phyloP scores from a whole-genome alignment of 2,329 filamentous ascomycete species.

The Fusarium devonianum region DNA sequence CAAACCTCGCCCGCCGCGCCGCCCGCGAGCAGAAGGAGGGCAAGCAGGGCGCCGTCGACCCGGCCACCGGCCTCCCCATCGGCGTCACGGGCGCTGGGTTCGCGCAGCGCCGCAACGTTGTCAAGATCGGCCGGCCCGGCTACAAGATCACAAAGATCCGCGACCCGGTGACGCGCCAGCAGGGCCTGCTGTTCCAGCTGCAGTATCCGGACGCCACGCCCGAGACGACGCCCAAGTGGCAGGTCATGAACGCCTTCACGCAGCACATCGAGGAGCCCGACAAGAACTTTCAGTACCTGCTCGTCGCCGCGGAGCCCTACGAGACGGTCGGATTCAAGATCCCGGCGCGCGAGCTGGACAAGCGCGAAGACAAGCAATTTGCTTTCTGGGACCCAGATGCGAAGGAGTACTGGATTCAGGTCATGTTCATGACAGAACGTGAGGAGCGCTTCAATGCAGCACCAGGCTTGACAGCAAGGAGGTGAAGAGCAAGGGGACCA shows the following conservation, averaged over 20 bases:
- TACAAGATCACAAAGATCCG: conserved; percentile 98
- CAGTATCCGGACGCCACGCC: conserved; percentile 90
- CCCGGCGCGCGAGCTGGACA: conserved; percentile 90
- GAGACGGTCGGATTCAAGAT: conserved; percentile 98
- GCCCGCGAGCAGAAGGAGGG: conserved; percentile 96
- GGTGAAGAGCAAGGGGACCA: conserved; percentile 42
- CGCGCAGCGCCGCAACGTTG: conserved; percentile 76
- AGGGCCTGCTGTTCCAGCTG: conserved; percentile 93
- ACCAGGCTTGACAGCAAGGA: conserved; percentile 62
- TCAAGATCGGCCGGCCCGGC: conserved; percentile 95
- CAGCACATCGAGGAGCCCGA: conserved; percentile 96
- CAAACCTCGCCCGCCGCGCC: conserved; percentile 92
- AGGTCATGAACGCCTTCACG: conserved; percentile 98
- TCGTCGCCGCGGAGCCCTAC: conserved; percentile 96
- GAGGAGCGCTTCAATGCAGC: conserved; percentile 84
- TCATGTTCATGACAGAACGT: conserved; percentile 98
- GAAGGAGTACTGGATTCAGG: conserved; percentile 97
- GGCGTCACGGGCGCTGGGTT: conserved; percentile 75
- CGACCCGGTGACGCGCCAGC: conserved; percentile 86
- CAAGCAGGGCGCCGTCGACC: conserved; percentile 68
- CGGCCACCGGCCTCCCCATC: conserved; percentile 72
- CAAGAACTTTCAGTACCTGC: conserved; percentile 91
- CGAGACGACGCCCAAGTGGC: conserved; percentile 79
- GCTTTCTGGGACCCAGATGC: conserved; percentile 94
- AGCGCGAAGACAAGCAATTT: conserved; percentile 87